A percentile compares a stretch with the other conserved stretches of the same genome.
These are phyloP conservation scores for Ascosphaera aggregata DNA, from an alignment of 2,329 filamentous ascomycete species.

Conservation along the genomic window DNA sequence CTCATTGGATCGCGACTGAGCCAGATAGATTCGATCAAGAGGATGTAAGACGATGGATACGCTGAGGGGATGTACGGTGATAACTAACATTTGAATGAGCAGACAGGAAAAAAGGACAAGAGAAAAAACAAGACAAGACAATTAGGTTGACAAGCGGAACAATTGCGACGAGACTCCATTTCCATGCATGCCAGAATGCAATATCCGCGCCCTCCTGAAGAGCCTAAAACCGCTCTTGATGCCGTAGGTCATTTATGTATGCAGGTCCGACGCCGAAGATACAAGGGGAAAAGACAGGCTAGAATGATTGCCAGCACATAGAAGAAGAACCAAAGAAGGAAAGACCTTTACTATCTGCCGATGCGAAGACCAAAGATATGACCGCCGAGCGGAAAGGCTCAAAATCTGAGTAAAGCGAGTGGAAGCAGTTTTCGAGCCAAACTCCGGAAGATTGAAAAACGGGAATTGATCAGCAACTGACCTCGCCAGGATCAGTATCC, in stretches of 20 bases:
- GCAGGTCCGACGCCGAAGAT: neutral
- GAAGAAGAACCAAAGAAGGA: neutral
- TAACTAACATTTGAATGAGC: neutral
- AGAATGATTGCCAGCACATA: no score
- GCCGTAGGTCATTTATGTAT: neutral
- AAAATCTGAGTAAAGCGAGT: neutral
- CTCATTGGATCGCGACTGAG: no score
- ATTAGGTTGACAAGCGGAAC: neutral
- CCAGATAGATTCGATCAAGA: no score
- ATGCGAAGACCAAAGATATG: neutral
- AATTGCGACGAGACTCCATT: neutral
- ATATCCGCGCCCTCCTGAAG: neutral
- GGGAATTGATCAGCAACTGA: conserved; percentile 13
- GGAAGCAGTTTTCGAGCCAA: no score
- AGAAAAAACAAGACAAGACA: neutral
- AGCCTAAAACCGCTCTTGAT: neutral
- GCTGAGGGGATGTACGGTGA: no score
- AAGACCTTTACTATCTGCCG: neutral
- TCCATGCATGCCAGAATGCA: neutral
- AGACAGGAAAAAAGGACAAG: neutral
- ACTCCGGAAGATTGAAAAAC: no score
- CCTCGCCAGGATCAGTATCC: conserved; percentile 20
- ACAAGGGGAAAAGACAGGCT: neutral
- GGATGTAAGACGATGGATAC: no score
- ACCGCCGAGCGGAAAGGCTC: neutral